Percentiles rank a stretch among this genome's conserved stretches.
These are phyloP conservation scores for Spinellus fusiger DNA, from an alignment of 192 early-diverging fungal species.

Conservation along the genomic window DNA sequence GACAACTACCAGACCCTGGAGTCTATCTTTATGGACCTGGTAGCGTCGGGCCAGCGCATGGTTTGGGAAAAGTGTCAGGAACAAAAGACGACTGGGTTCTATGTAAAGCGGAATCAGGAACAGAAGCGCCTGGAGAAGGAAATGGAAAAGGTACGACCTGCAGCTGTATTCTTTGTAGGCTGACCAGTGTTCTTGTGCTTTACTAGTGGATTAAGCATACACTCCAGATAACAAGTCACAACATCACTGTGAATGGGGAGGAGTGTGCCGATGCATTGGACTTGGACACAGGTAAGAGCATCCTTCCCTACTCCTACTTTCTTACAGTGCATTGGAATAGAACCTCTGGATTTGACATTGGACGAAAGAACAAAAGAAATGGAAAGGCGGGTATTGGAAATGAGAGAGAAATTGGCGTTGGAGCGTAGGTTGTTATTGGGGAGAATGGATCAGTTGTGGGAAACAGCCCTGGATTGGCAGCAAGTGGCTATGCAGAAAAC, in stretches of 20 bases:
- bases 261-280: neutral
- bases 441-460: neutral
- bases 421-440: neutral
- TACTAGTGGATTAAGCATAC: slow-evolving; percentile 36
- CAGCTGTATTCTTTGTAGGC: neutral
- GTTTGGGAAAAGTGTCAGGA: neutral
- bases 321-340: neutral
- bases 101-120: neutral
- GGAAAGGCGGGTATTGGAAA: neutral
- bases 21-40: too few relatives aligned
- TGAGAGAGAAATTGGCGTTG: neutral
- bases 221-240: slow-evolving; percentile 27
- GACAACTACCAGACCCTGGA: too few relatives aligned
- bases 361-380: neutral
- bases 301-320: neutral
- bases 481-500: too few relatives aligned
- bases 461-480: neutral
- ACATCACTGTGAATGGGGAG: slow-evolving; percentile 33
- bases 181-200: neutral
- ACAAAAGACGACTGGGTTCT: neutral
- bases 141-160: neutral
- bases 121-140: neutral
- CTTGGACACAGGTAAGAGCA: neutral
- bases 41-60: too few relatives aligned
- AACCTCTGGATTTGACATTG: neutral